Base-by-base conservation (phyloP, 345 rosid genomes). In the Leavenworthia alabamica region DNA sequence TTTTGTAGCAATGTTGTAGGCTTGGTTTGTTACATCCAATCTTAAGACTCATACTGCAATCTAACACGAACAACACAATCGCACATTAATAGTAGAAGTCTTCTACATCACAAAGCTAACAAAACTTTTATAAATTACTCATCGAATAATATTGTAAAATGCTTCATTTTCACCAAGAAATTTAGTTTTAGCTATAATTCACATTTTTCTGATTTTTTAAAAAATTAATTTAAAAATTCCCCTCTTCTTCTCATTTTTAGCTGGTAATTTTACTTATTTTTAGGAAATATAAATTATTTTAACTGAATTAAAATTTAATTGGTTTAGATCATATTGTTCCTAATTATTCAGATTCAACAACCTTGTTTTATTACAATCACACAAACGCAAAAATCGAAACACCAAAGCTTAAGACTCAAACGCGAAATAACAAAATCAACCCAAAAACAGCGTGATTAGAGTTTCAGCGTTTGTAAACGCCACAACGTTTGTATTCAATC, bases 401-500 rank as follows among this genome's bases (percentile, higher is more conserved):
- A 19, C 32, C 3, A 12, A 56, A 66, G 15, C 35, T 39, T 41
- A 57, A 46, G 27, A 58, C 42, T 10, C 57, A 35, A 56, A 56
- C 42, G 4, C 62, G 4, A 11, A 66, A 47, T 17, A 16, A 20
- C 2, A 44, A 50, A 27, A 5, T 19, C 22, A 42, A 40, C 7
- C 27, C 28, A 41, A 35, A 35, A 50, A 24, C 36, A 60, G 28
- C n/a, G n/a, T 39, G 33, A 44, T 61, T 26, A 44, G 41, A 61
- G 73, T 60, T 60, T 60, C 16, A 32, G 66, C 66, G 23, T 50
- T 17, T 40, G n/a, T 19, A n/a, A 11, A 37, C 63, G 63, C 63
- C 14, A 46, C 68, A 45, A 3, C 57, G 12, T 55, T 11, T 11
- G 54, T 68, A 62, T 54, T 70, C 64, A 62, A 55, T 24, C 64